Percentiles rank a stretch among this genome's conserved stretches.
phyloP scores from a whole-genome alignment of 2,329 filamentous ascomycete genomes.

The Lachnellula occidentalis region DNA sequence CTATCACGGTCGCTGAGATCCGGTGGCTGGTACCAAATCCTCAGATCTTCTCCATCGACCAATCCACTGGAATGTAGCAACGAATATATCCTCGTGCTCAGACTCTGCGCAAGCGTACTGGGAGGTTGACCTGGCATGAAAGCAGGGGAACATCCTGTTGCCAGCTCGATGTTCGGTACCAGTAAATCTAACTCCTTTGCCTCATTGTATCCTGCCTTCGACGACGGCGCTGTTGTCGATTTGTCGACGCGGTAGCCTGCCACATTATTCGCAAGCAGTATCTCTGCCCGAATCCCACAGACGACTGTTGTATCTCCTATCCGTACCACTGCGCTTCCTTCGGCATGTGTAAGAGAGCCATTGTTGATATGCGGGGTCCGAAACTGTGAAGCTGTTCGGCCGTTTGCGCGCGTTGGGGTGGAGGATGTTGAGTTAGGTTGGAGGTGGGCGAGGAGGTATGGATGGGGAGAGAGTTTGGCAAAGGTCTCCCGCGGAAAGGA shows the following conservation, averaged over 20 bases:
- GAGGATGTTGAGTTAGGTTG: constrained; percentile 47
- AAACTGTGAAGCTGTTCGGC: constrained; percentile 63
- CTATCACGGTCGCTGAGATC: constrained; percentile 42
- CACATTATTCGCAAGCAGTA: constrained; percentile 70
- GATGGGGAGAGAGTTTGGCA: constrained; percentile 81
- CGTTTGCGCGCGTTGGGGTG: constrained; percentile 70
- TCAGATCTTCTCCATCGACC: constrained; percentile 59
- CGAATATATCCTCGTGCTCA: constrained; percentile 71
- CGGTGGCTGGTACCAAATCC: constrained; percentile 61
- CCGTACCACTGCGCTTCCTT: constrained; percentile 84
- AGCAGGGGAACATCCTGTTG: constrained; percentile 81
- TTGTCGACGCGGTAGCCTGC: constrained; percentile 52
- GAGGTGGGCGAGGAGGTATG: constrained; percentile 86
- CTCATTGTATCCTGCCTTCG: constrained; percentile 37
- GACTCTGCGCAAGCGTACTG: constrained; percentile 71
- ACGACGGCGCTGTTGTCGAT: constrained; percentile 31
- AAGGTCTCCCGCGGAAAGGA: constrained; percentile 63
- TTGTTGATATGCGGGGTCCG: constrained; percentile 73
- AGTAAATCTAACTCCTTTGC: constrained; percentile 63
- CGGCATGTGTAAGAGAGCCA: constrained; percentile 79
- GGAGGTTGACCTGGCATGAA: constrained; percentile 83
- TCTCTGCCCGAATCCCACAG: constrained; percentile 83
- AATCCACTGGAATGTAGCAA: constrained; percentile 68
- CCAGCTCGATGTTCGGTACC: constrained; percentile 89
- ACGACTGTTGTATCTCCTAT: constrained; percentile 91